Conservation (phyloP, 2,329 filamentous ascomycete species). For the Ceratocystis alfenasii region DNA sequence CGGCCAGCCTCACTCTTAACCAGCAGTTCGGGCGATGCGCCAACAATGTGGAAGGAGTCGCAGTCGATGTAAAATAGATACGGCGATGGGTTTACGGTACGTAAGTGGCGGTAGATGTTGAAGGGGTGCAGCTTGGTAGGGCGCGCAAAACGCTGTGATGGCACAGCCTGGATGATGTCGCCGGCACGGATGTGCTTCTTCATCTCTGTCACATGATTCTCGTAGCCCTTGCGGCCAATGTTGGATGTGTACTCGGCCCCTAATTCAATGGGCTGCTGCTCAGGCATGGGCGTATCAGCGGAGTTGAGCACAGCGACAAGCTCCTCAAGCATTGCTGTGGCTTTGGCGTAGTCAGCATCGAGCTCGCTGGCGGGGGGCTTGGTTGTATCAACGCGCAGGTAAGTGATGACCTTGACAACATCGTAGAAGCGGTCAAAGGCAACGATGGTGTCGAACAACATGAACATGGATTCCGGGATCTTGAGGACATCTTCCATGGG, state of each 20-base stretch:
- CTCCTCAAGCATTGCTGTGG: constrained; percentile 49
- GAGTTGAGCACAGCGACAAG: constrained; percentile 61
- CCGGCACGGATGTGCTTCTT: constrained; percentile 85
- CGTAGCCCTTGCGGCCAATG: constrained; percentile 78
- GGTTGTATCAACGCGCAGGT: constrained; percentile 57
- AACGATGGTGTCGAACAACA: constrained; percentile 90
- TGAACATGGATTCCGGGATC: constrained; percentile 90
- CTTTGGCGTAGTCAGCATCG: constrained; percentile 49
- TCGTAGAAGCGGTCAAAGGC: constrained; percentile 93
- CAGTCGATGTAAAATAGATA: constrained; percentile 97
- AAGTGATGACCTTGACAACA: constrained; percentile 85
- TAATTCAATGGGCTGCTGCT: constrained; percentile 59
- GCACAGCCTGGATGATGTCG: constrained; percentile 96
- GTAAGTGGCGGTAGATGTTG: constrained; percentile 92
- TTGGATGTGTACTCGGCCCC: constrained; percentile 81
- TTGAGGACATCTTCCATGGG: constrained; percentile 77
- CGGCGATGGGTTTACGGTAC: constrained; percentile 93
- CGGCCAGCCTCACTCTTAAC: constrained; percentile 79
- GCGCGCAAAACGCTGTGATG: constrained; percentile 81
- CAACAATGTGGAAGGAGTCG: constrained; percentile 84
- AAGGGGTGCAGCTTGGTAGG: constrained; percentile 89
- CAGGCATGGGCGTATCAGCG: constrained; percentile 64
- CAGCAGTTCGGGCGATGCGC: constrained; percentile 85
- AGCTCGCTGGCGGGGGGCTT: constrained; percentile 42
- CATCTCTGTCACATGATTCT: constrained; percentile 70